Evolutionary conservation across 2,329 filamentous ascomycete genomes (phyloP), one percentile per base, ranked within the genome.

Genomic region (Fusarium humuli): DNA sequence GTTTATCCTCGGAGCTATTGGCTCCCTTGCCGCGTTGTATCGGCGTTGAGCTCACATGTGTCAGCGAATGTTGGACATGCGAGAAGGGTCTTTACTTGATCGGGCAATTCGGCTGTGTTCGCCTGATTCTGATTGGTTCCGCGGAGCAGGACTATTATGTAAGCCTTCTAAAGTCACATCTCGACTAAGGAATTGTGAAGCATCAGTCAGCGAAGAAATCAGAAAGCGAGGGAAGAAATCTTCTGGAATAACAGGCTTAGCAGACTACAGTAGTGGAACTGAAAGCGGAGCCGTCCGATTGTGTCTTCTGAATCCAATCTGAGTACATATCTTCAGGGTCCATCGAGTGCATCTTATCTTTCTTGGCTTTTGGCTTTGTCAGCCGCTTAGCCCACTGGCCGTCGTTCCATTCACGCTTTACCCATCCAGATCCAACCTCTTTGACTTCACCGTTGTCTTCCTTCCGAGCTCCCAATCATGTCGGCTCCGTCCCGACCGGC

Each of bases 161-260:
- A 73, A 75, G 60, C 70, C 22, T 34, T 55, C n/a, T 25, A 10
- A 62, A 67, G 62, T 48, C 57, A 62, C 53, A 47, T 44, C 67
- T 56, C 30, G 42, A 60, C 61, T 58, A 27, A 50, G 44, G 55
- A 68, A 74, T 74, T 75, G 68, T 50, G 69, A 72, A 74, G 70
- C 72, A 74, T 74, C 73, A 75, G 73, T 75, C 73, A 75, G 70
- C 72, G 45, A 61, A 52, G 22, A 30, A 29, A 41, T 62, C 52
- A 52, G 47, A 52, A 63, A 25, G 7, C 45, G 22, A 56, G 49
- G 11, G 50, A 50, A 60, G 42, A 53, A 65, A 45, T 49, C 37
- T 30, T 48, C 37, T 57, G 32, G 42, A 61, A 57, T 65, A 48
- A 23, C 57, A 40, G 14, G 34, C 34, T 11, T 11, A 37, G 34